Evolutionary conservation across 108 stramenopile species (phyloP).

Genomic region (Cyclotella kingstonii): DNA sequence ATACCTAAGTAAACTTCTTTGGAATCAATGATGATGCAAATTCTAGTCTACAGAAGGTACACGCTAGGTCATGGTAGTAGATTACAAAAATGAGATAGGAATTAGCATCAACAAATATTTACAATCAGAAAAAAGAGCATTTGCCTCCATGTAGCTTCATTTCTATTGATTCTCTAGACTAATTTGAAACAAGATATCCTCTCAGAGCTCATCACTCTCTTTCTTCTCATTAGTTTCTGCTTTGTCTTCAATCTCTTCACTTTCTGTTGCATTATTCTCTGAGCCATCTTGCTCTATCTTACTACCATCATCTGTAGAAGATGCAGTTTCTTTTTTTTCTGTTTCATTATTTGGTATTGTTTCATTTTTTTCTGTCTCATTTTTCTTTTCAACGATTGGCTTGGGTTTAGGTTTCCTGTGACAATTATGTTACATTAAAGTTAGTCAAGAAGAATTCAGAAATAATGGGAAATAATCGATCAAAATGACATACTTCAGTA

Average conservation of each 20-base stretch:
- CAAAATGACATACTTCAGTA: constrained; percentile 43
- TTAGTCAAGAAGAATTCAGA: background rate
- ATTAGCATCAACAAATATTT: no score
- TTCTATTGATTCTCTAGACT: no score
- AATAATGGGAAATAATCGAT: background rate
- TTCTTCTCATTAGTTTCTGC: constrained; percentile 26
- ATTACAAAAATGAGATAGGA: no score
- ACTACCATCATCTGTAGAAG: constrained; percentile 4
- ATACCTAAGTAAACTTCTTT: no score
- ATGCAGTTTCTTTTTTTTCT: constrained; percentile 16
- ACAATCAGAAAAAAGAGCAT: no score
- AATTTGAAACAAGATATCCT: no score
- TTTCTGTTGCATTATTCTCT: constrained; percentile 21
- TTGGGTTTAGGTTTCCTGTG: constrained; percentile 77
- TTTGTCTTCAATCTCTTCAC: constrained; percentile 14
- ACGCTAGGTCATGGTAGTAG: no score
- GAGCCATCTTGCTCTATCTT: constrained; percentile 17
- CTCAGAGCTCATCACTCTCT: constrained; percentile 46
- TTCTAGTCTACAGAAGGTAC: no score
- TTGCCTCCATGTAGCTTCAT: constrained; percentile 1
- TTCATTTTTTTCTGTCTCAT: constrained; percentile 48
- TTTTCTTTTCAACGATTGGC: constrained; percentile 51
- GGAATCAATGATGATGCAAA: no score
- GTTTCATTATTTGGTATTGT: constrained; percentile 25
- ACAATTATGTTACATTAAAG: background rate